A percentile compares a stretch with the other conserved stretches of the same genome.
These are phyloP conservation scores for Hymenoscyphus repandus DNA, from an alignment of 2,329 filamentous ascomycete genomes.

Conservation along the genomic window DNA sequence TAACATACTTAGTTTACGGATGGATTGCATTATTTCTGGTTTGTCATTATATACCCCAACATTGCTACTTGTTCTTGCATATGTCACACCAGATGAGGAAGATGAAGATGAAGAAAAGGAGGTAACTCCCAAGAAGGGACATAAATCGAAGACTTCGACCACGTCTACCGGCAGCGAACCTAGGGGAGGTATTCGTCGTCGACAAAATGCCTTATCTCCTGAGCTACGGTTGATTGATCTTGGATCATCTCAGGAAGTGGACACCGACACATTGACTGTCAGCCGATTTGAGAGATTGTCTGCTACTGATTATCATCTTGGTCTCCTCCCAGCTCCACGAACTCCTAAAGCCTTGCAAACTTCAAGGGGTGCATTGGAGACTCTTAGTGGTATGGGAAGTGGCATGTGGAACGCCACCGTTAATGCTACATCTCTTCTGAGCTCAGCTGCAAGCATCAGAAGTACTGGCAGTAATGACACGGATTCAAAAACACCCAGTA, in stretches of 20 bases:
- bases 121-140: constrained; percentile 32
- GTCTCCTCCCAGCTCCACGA: constrained; percentile 71
- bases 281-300: constrained; percentile 83
- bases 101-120: constrained; percentile 30
- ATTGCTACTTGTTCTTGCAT: constrained; percentile 85
- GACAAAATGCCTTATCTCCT: constrained; percentile 75
- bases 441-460: constrained; percentile 72
- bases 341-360: constrained; percentile 54
- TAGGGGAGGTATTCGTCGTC: constrained; percentile 60
- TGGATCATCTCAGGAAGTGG: constrained; percentile 73
- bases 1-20: constrained; percentile 63
- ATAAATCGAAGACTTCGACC: constrained; percentile 36
- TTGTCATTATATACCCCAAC: constrained; percentile 94
- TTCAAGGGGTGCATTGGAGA: constrained; percentile 70
- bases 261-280: constrained; percentile 79
- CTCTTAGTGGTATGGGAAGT: constrained; percentile 63
- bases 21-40: constrained; percentile 96
- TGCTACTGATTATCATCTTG: constrained; percentile 87
- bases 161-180: constrained; percentile 52
- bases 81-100: constrained; percentile 69
- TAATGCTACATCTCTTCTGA: constrained; percentile 82
- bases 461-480: constrained; percentile 51
- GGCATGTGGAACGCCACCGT: constrained; percentile 90
- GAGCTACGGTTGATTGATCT: constrained; percentile 90
- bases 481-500: constrained; percentile 46